Conservation (phyloP, 2,329 filamentous ascomycete species). For the Exophiala sp. region DNA sequence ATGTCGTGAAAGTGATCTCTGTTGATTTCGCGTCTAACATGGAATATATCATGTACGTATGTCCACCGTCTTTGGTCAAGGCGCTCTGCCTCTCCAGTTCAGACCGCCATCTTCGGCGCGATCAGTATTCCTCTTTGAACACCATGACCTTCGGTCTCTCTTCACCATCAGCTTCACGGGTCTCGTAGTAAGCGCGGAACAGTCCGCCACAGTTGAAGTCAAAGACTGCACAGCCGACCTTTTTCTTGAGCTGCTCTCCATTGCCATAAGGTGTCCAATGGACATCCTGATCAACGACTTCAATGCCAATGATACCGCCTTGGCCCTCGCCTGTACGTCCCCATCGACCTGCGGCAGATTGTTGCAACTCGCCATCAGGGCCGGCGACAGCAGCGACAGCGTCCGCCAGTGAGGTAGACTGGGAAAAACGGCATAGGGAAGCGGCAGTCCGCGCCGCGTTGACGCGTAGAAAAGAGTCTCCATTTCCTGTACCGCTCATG, state of each 20-base stretch:
- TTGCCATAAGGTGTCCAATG: neutral
- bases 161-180: constrained; percentile 30
- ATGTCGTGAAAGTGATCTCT: no score
- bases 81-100: neutral
- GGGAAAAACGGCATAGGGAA: constrained; percentile 65
- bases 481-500: constrained; percentile 79
- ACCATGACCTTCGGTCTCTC: constrained; percentile 43
- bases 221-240: constrained; percentile 57
- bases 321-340: constrained; percentile 71
- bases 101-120: neutral
- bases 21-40: no score
- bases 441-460: constrained; percentile 69
- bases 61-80: no score
- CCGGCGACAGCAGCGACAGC: constrained; percentile 67
- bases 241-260: constrained; percentile 33
- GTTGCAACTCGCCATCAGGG: constrained; percentile 67
- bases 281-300: constrained; percentile 40
- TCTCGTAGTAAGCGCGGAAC: constrained; percentile 70
- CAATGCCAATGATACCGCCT: constrained; percentile 77
- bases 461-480: constrained; percentile 77
- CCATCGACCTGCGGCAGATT: constrained; percentile 72
- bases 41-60: no score
- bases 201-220: constrained; percentile 86
- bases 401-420: constrained; percentile 43
- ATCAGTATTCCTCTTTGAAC: constrained; percentile 39